A percentile compares a stretch with the other conserved stretches of the same genome.
These are phyloP conservation scores for Tulasnella sp. DNA, from an alignment of 768 basidiomycete genomes.

Conservation along the genomic window DNA sequence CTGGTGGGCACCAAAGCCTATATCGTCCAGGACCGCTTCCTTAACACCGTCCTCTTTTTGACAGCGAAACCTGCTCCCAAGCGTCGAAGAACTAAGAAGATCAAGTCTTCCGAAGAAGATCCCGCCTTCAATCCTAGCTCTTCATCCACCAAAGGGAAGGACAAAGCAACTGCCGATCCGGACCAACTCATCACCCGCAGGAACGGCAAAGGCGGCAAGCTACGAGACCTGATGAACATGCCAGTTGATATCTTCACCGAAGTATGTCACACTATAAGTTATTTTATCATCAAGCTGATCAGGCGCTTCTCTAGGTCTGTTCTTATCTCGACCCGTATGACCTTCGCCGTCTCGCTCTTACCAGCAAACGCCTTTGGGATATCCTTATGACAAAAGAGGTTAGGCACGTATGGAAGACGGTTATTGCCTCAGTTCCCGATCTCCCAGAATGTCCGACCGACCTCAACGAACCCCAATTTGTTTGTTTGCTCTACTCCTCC, in stretches of 20 bases:
- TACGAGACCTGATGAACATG: conserved; percentile 27
- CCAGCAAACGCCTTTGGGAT: conserved; percentile 14
- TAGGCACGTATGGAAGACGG: conserved; percentile 16
- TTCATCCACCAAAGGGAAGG: neutral
- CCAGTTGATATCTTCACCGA: conserved; percentile 28
- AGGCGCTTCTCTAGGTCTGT: conserved; percentile 10
- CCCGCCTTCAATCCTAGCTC: neutral
- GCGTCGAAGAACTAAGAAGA: neutral
- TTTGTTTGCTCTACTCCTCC: conserved; percentile 17
- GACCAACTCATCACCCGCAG: neutral
- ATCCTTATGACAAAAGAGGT: conserved; percentile 14
- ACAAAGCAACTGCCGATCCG: neutral
- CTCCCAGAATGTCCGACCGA: conserved; percentile 24
- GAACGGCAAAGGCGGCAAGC: conserved; percentile 14
- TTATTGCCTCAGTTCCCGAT: neutral
- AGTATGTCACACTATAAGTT: neutral
- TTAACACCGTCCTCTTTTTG: neutral
- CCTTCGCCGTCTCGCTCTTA: conserved; percentile 21
- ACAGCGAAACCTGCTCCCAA: neutral
- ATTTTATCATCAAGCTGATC: neutral
- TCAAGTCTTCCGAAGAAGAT: neutral
- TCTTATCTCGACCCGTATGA: conserved; percentile 15
- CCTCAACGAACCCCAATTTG: conserved; percentile 24
- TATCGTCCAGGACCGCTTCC: neutral
- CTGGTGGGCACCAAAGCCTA: neutral